Percentiles rank a stretch among this genome's conserved stretches.
Evolutionary conservation across 2,329 filamentous ascomycete species (phyloP).

Genomic region (Curvularia spicifera): DNA sequence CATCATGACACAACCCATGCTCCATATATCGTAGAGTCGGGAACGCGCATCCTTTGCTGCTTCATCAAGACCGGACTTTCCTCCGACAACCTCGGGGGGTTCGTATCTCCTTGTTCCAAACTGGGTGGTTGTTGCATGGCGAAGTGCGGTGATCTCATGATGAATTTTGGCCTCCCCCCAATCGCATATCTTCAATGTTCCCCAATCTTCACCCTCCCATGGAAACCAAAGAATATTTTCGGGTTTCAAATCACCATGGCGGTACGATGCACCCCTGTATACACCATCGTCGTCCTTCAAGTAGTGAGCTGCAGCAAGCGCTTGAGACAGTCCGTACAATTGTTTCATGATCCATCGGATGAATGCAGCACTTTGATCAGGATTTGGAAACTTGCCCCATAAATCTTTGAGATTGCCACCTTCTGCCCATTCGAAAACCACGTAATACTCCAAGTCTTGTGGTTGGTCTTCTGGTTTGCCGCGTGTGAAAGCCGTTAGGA

Average conservation of each 20-base stretch:
- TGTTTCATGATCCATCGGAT: no score
- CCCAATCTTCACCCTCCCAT: not conserved
- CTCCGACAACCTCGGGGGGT: conserved; percentile 17
- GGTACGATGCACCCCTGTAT: conserved; percentile 1
- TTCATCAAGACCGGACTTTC: no score
- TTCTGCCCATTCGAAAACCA: no score
- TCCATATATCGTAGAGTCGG: conserved; percentile 33
- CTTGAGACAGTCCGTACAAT: no score
- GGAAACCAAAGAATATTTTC: conserved; percentile 32
- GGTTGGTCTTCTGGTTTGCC: no score
- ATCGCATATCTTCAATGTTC: conserved; percentile 27
- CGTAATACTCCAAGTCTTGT: no score
- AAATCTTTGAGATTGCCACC: no score
- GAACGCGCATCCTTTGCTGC: conserved; percentile 7
- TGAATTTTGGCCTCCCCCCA: conserved; percentile 24
- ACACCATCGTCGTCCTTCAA: no score
- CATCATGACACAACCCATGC: conserved; percentile 37
- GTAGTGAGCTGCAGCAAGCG: no score
- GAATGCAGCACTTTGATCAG: no score
- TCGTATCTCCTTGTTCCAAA: conserved; percentile 27
- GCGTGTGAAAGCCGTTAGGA: no score
- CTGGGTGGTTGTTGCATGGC: conserved; percentile 7
- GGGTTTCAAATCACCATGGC: conserved; percentile 35
- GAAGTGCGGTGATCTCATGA: conserved; percentile 4
- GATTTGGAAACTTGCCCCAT: no score